These are phyloP conservation scores for Lepidium didymum DNA, from an alignment of 345 rosid genomes.

Conservation along the genomic window DNA sequence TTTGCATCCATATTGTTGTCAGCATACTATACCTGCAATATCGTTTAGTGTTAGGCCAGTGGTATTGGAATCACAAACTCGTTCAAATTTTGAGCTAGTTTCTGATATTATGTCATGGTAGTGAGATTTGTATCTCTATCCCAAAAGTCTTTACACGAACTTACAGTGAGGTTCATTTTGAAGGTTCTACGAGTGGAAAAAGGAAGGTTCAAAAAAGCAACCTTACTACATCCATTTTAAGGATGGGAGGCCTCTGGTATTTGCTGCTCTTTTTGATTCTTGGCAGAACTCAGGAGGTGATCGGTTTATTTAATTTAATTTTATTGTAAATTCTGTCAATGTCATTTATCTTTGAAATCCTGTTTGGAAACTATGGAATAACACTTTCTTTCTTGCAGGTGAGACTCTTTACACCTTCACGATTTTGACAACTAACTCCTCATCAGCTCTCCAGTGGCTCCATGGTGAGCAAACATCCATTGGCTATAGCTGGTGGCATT, in stretches of 20 bases:
- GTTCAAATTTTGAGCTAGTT: not conserved
- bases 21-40: not conserved
- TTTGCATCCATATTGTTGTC: not conserved
- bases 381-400: conserved; percentile 41
- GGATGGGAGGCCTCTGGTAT: conserved; percentile 77
- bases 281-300: conserved; percentile 80
- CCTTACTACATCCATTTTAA: conserved; percentile 83
- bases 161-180: not conserved
- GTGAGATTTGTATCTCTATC: not conserved
- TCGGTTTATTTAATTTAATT: not conserved
- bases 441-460: conserved; percentile 62
- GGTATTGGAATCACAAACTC: not conserved
- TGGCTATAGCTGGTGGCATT: not conserved
- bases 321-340: not conserved
- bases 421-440: conserved; percentile 67
- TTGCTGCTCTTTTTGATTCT: conserved; percentile 85
- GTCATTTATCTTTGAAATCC: not conserved
- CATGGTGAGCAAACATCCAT: conserved; percentile 56
- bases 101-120: not conserved
- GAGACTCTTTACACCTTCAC: conserved; percentile 72
- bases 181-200: conserved; percentile 98
- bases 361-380: not conserved
- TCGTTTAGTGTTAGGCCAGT: not conserved
- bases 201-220: conserved; percentile 83
- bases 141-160: not conserved